Base-by-base conservation (phyloP, 805 yeast genomes). In the Wickerhamiella siamensis region DNA sequence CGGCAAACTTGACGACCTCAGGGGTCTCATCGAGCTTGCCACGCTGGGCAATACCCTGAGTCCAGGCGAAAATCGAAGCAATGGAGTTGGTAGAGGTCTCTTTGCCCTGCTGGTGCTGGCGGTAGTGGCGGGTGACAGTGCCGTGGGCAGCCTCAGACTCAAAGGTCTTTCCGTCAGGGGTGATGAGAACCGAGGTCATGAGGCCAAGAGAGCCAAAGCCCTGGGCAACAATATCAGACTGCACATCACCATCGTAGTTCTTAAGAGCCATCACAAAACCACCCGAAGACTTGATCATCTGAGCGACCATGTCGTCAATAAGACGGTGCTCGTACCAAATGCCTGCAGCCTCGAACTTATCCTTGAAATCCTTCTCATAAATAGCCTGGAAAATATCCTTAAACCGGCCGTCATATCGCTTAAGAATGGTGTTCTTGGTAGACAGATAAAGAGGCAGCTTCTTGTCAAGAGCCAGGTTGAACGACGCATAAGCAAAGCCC, bases 71-170 rank as follows among this genome's bases (percentile, higher is more conserved):
- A 52, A 88, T 88, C 12, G 95, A 86, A 3, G 97, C 97, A 63
- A 88, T 88, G 15, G 96, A 87, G 67, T 88, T 88, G 44, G 97
- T 88, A 5, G 95, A 83, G 16, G 97, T 88, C 67, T 87, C 96
- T 62, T 86, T 83, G 51, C 97, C 97, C 65, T 81, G 83, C 67
- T 88, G 96, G 65, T 83, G 84, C 65, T 79, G 91, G 69, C 96
- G 81, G 69, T 72, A 88, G 63, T 88, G 97, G 68, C 97, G 82
- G 37, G 96, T 88, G 53, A 88, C 97, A 12, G 97, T 88, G 43
- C 97, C 97, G 62, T 88, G 97, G n/a, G 97, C 97, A 45, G 97
- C 97, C 70, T 88, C 97, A 42, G 86, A 69, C 69, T 88, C 96
- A 61, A 83, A 87, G 12, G 95, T 79, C 68, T 82, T 83, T 20